phyloP scores from a whole-genome alignment of 2,329 filamentous ascomycete species.

The Penicillium brasilianum region DNA sequence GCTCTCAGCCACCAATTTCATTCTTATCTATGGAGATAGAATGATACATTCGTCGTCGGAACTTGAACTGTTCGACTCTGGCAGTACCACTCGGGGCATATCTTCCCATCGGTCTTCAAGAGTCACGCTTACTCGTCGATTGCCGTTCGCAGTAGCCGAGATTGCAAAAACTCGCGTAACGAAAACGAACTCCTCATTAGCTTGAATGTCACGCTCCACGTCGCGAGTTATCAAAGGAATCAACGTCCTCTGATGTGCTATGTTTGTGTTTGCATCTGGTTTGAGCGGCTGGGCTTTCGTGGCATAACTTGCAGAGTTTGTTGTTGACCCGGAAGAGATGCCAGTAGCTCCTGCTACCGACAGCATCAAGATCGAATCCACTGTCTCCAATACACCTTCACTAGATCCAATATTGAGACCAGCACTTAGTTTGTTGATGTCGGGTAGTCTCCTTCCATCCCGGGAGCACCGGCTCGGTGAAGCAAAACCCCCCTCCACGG shows the following conservation, averaged over 20 bases:
- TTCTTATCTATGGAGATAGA: not conserved
- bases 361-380: conserved; percentile 10
- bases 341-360: conserved; percentile 11
- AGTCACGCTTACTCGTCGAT: not conserved
- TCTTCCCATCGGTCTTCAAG: conserved; percentile 11
- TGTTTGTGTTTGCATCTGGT: conserved; percentile 18
- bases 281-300: conserved; percentile 7
- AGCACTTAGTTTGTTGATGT: not conserved
- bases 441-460: conserved; percentile 8
- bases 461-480: conserved; percentile 5
- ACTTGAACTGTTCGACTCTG: not conserved
- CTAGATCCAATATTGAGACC: not conserved
- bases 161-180: conserved; percentile 12
- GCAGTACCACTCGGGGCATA: not conserved
- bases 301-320: not conserved
- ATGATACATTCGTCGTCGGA: not conserved
- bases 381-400: conserved; percentile 8
- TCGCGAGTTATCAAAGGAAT: conserved; percentile 12
- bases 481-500: conserved; percentile 17
- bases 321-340: not conserved
- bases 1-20: too few species aligned
- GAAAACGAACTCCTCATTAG: conserved; percentile 9
- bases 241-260: conserved; percentile 10
- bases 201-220: not conserved
- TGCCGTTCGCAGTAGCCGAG: conserved; percentile 11